Percentiles rank a stretch among this genome's conserved stretches.
These are phyloP conservation scores for Microdochium trichocladiopsis DNA, from an alignment of 2,329 filamentous ascomycete genomes.

Conservation along the genomic window DNA sequence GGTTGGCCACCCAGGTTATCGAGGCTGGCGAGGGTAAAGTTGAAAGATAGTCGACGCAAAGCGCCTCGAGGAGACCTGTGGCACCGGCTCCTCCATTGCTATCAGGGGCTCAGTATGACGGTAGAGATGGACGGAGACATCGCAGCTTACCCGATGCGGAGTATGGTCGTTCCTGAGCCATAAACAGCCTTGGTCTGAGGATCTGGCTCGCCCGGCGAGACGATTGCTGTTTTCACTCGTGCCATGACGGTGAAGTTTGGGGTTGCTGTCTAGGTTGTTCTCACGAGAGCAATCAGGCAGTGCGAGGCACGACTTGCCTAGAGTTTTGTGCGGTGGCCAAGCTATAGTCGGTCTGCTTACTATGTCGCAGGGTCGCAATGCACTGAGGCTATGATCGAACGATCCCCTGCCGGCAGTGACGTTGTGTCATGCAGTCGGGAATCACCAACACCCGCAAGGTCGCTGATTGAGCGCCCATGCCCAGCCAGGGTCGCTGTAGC, in stretches of 20 bases:
- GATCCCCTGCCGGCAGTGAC: too few species aligned
- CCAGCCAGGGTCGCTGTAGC: too few species aligned
- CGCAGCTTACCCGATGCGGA: background rate
- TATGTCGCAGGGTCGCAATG: too few species aligned
- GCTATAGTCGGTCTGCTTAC: too few species aligned
- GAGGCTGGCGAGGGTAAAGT: slow-evolving; percentile 2
- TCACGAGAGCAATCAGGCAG: too few species aligned
- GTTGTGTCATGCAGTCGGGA: too few species aligned
- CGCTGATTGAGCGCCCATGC: too few species aligned
- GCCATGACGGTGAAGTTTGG: background rate
- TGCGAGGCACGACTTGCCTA: too few species aligned
- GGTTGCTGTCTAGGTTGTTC: background rate
- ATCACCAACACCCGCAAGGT: too few species aligned
- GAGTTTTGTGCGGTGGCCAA: too few species aligned
- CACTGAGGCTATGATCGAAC: too few species aligned
- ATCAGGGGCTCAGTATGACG: background rate
- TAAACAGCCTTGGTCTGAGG: background rate
- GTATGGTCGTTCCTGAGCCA: background rate
- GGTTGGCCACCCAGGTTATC: slow-evolving; percentile 5
- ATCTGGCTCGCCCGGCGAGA: background rate
- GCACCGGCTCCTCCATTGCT: slow-evolving; percentile 1
- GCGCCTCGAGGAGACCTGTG: slow-evolving; percentile 3
- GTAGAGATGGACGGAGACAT: background rate
- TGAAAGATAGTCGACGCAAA: slow-evolving; percentile 5
- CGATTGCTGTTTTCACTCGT: background rate